These are phyloP conservation scores for Tulasnella sp. DNA, from an alignment of 768 basidiomycete genomes.

Conservation along the genomic window DNA sequence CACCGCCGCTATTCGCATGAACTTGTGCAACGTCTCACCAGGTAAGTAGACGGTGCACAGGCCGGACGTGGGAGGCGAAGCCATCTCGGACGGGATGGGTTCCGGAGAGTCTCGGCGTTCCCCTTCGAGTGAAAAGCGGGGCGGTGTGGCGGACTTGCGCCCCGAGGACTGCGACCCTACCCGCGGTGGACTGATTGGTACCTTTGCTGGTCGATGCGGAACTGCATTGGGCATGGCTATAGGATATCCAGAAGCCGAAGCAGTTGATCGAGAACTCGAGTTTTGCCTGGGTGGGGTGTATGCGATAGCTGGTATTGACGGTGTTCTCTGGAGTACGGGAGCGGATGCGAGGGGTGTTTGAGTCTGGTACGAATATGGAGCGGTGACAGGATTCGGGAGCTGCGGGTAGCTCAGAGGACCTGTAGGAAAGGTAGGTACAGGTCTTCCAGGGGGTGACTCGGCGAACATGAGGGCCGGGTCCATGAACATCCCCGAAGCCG, in stretches of 20 bases:
- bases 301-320: not conserved
- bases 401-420: constrained; percentile 8
- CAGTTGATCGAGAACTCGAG: not conserved
- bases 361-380: not conserved
- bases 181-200: constrained; percentile 10
- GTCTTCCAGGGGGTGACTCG: not conserved
- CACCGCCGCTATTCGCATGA: constrained; percentile 64
- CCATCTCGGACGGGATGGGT: not conserved
- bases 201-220: not conserved
- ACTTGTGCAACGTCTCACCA: constrained; percentile 61
- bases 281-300: not conserved
- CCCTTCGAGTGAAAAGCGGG: constrained; percentile 17
- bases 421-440: not conserved
- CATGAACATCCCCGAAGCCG: constrained; percentile 64
- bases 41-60: constrained; percentile 63
- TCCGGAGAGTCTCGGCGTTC: not conserved
- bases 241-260: not conserved
- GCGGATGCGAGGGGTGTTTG: not conserved
- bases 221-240: not conserved
- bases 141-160: constrained; percentile 31
- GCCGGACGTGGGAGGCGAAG: constrained; percentile 17
- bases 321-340: not conserved
- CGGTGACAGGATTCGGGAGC: not conserved
- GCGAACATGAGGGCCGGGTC: not conserved
- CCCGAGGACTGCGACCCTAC: not conserved